A percentile compares a stretch with the other conserved stretches of the same genome.
Evolutionary conservation across 75 land plant genomes (phyloP).

Genomic region (Gnetum montanum): DNA sequence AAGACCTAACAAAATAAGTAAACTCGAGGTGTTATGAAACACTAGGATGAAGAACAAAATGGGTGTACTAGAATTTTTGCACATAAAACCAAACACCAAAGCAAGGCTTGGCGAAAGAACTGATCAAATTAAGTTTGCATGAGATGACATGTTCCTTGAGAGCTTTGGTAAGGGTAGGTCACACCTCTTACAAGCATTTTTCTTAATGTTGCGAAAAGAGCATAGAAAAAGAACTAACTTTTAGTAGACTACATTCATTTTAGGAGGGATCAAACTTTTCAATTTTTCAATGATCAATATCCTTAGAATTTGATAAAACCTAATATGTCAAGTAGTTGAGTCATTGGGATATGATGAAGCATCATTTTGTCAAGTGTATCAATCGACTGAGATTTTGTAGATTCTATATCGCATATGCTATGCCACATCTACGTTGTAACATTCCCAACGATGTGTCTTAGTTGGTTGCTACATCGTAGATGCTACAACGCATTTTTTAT

Average conservation of each 20-base stretch:
- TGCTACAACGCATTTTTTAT: too few species aligned
- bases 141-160: slow-evolving; percentile 64
- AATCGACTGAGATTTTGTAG: too few species aligned
- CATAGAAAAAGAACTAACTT: slow-evolving; percentile 77
- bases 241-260: slow-evolving; percentile 79
- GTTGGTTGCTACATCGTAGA: too few species aligned
- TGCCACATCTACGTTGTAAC: too few species aligned
- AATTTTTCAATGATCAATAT: slow-evolving; percentile 84
- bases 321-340: too few species aligned
- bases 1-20: neutral
- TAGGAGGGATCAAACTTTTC: slow-evolving; percentile 74
- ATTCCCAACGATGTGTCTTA: too few species aligned
- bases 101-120: neutral
- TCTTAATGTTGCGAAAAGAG: slow-evolving; percentile 91
- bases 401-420: too few species aligned
- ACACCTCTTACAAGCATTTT: slow-evolving; percentile 81
- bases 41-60: neutral
- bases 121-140: slow-evolving; percentile 74
- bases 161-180: slow-evolving; percentile 66
- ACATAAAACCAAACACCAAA: neutral
- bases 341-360: too few species aligned
- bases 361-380: too few species aligned
- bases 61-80: neutral
- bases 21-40: neutral
- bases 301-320: too few species aligned